Conservation (phyloP, 2,329 filamentous ascomycete genomes). For the Botryotinia globosa region DNA sequence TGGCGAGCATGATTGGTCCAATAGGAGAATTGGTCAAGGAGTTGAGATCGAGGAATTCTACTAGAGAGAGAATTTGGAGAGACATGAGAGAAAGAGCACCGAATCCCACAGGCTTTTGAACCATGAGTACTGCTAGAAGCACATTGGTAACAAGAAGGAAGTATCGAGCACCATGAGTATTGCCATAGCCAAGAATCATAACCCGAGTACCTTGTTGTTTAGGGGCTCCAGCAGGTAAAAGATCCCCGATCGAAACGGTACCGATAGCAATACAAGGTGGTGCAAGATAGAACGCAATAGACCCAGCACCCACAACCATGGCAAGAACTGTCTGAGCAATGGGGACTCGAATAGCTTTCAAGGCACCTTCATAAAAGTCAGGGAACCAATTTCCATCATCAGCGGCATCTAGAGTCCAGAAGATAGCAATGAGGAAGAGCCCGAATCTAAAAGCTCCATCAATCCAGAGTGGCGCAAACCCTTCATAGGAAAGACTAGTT, state of each 20-base stretch:
- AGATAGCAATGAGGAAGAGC: conserved; percentile 71
- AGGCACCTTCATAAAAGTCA: conserved; percentile 50
- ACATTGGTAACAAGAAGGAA: conserved; percentile 80
- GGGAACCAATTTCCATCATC: conserved; percentile 82
- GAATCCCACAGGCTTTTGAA: conserved; percentile 93
- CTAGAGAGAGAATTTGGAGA: conserved; percentile 83
- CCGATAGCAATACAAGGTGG: conserved; percentile 79
- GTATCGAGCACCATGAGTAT: conserved; percentile 88
- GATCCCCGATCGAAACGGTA: conserved; percentile 38
- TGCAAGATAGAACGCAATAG: conserved; percentile 80
- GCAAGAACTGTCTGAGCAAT: conserved; percentile 79
- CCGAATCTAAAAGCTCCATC: conserved; percentile 74
- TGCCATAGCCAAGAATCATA: conserved; percentile 85
- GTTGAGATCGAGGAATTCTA: conserved; percentile 62
- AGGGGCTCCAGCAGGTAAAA: conserved; percentile 26
- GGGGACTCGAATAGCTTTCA: conserved; percentile 74
- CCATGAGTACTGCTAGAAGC: conserved; percentile 69
- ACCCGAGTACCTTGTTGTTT: conserved; percentile 53
- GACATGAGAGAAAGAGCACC: conserved; percentile 78
- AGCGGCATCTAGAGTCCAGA: conserved; percentile 87
- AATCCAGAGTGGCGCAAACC: conserved; percentile 81
- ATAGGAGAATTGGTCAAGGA: conserved; percentile 65
- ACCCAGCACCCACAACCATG: conserved; percentile 78
- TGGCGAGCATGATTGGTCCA: conserved; percentile 76
- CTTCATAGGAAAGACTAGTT: conserved; percentile 83